phyloP scores from a whole-genome alignment of 352 stramenopile genomes.

The Globisporangium paddicum region DNA sequence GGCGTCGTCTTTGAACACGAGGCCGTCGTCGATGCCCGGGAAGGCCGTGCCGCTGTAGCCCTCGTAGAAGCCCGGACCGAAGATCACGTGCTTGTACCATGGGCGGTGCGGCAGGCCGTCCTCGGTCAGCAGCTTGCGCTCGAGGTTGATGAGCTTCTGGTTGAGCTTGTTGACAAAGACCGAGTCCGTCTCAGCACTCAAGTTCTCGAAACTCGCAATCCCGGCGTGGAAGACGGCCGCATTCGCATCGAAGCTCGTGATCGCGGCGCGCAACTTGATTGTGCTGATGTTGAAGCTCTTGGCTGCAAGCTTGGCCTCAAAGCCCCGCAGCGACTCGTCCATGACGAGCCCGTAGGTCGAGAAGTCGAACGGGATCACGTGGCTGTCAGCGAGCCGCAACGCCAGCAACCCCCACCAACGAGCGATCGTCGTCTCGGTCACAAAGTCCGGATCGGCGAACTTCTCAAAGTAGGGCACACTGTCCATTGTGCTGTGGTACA shows the following conservation, averaged over 20 bases:
- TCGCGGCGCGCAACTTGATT: constrained; percentile 26
- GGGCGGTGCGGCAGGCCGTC: constrained; percentile 37
- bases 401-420: constrained; percentile 62
- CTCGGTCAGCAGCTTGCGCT: constrained; percentile 37
- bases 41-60: constrained; percentile 45
- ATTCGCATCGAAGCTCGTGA: constrained; percentile 35
- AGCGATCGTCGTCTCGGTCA: constrained; percentile 39
- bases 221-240: constrained; percentile 22
- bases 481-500: constrained; percentile 88
- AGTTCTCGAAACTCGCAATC: constrained; percentile 3
- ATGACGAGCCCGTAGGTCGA: constrained; percentile 65
- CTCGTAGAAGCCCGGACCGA: constrained; percentile 54
- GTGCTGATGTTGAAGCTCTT: constrained; percentile 26
- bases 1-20: constrained; percentile 37
- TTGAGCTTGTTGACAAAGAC: constrained; percentile 23
- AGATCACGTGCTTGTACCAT: constrained; percentile 63
- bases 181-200: background rate
- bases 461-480: constrained; percentile 65
- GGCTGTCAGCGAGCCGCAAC: constrained; percentile 45
- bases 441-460: constrained; percentile 55
- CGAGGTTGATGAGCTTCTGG: constrained; percentile 41
- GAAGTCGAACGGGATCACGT: constrained; percentile 65
- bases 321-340: constrained; percentile 32
- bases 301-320: constrained; percentile 18
- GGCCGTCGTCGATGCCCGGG: constrained; percentile 39